Percentiles rank a stretch among this genome's conserved stretches.
These are phyloP conservation scores for Luffa acutangula DNA, from an alignment of 306 rosid genomes.

Conservation along the genomic window DNA sequence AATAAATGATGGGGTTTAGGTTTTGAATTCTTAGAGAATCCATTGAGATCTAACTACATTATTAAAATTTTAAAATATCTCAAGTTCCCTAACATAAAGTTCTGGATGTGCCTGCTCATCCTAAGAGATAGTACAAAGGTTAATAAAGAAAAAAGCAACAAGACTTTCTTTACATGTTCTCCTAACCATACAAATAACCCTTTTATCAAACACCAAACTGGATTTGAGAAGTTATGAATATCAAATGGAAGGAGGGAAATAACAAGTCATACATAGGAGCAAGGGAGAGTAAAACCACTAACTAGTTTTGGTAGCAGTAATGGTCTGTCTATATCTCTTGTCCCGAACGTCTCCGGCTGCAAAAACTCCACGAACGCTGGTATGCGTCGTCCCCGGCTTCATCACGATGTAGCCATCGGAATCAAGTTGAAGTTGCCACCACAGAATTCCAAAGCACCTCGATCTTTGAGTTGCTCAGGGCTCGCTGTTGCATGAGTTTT, in stretches of 20 bases:
- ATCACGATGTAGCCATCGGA: slow-evolving; percentile 56
- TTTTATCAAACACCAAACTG: not conserved
- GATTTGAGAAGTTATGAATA: not conserved
- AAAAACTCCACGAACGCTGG: slow-evolving; percentile 66
- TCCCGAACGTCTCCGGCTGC: slow-evolving; percentile 97
- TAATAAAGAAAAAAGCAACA: not conserved
- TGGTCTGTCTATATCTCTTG: slow-evolving; percentile 86
- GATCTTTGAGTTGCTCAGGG: slow-evolving; percentile 45
- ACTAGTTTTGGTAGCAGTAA: slow-evolving; percentile 87
- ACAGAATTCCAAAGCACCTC: slow-evolving; percentile 58
- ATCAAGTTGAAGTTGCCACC: slow-evolving; percentile 63
- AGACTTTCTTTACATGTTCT: not conserved
- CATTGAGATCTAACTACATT: not conserved
- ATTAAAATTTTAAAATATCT: not conserved
- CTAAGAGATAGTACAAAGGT: not conserved
- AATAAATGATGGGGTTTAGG: not conserved
- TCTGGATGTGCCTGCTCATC: not conserved
- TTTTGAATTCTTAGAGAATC: not conserved
- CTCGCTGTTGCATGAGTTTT: slow-evolving; percentile 73
- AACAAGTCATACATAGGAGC: not conserved
- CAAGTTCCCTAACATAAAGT: too few species aligned
- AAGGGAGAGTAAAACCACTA: slow-evolving; percentile 1
- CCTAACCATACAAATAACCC: not conserved
- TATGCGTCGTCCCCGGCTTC: slow-evolving; percentile 48
- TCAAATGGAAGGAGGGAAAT: not conserved